Evolutionary conservation across 108 stramenopile genomes (phyloP).

Genomic region (Skeletonema marinoi): DNA sequence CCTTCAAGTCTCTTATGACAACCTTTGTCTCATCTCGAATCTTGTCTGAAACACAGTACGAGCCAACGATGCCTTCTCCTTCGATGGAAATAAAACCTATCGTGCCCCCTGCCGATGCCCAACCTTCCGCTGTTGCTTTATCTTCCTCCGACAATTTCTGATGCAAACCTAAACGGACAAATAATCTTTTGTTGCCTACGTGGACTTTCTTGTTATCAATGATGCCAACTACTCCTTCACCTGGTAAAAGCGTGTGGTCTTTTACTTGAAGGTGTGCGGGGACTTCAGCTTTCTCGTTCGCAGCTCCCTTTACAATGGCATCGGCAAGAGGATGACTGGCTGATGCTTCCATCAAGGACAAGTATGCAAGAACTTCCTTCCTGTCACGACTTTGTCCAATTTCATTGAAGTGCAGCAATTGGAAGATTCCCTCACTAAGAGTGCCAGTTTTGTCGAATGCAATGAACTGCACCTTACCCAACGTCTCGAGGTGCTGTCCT

Average conservation of each 20-base stretch:
- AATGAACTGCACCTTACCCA: conserved; percentile 58
- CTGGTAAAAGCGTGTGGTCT: conserved; percentile 58
- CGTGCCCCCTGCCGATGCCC: conserved; percentile 60
- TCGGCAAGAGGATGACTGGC: conserved; percentile 72
- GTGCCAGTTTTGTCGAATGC: conserved; percentile 86
- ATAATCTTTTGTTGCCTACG: conserved; percentile 74
- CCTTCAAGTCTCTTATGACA: conserved; percentile 62
- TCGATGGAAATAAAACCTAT: conserved; percentile 75
- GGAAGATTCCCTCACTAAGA: conserved; percentile 69
- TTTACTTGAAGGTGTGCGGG: conserved; percentile 36
- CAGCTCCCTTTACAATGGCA: conserved; percentile 69
- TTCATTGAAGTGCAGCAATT: conserved; percentile 55
- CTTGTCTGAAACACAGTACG: conserved; percentile 73
- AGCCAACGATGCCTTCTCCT: conserved; percentile 65
- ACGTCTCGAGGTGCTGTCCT: conserved; percentile 70
- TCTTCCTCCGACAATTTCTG: conserved; percentile 22
- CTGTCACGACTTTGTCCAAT: conserved; percentile 29
- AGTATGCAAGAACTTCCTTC: conserved; percentile 48
- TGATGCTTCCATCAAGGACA: conserved; percentile 68
- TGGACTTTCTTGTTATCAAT: conserved; percentile 57
- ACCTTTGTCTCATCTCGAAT: conserved; percentile 58
- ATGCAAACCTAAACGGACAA: conserved; percentile 57
- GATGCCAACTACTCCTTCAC: conserved; percentile 66
- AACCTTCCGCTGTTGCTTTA: conserved; percentile 38
- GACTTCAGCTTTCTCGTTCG: conserved; percentile 52